Evolutionary conservation across 805 yeast species (phyloP), one percentile per base, ranked within the genome.

Genomic region (Metschnikowia gelsemii): DNA sequence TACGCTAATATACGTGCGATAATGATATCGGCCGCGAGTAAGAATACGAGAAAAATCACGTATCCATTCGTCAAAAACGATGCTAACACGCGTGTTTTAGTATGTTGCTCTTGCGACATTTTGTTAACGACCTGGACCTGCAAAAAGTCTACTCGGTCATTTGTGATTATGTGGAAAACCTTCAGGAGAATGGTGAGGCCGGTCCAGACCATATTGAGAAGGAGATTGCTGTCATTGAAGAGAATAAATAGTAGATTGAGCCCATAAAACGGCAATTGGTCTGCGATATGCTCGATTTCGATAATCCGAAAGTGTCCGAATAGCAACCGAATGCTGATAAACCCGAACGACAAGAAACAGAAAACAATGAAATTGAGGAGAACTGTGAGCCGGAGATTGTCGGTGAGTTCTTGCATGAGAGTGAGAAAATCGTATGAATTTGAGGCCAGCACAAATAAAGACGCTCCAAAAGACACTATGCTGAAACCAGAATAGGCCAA

Each of bases 291-390:
- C 51, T 90, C 95, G 39, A 75, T 62, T 58, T 91, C 99, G 24
- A 85, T 72, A 12, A 80, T 63, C 42, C 96, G 70, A 38, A 91
- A 64, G 42, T 79, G 80, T 0, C 96, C 96, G 66, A 89, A 88
- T 26, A 87, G 52, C 0, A 80, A 1, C 20, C 61, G 47, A 35
- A 72, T 30, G 47, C 78, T 76, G 23, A 47, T 8, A 11, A 55
- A 22, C 8, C 55, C 46, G 11, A 59, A 36, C 32, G 58, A 54
- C 4, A 54, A 38, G 38, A 47, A 43, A 30, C 43, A 42, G 32
- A 34, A 42, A 19, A 45, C 47, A 5, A 49, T 42, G 41, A 52
- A 52, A 40, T 53, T 53, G 31, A 51, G 46, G 11, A 53, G 44
- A 7, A 51, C 14, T 21, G 45, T 23, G 33, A 51, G 42, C 14